phyloP scores from a whole-genome alignment of 352 stramenopile species.

The Thalassiosira delicatula region DNA sequence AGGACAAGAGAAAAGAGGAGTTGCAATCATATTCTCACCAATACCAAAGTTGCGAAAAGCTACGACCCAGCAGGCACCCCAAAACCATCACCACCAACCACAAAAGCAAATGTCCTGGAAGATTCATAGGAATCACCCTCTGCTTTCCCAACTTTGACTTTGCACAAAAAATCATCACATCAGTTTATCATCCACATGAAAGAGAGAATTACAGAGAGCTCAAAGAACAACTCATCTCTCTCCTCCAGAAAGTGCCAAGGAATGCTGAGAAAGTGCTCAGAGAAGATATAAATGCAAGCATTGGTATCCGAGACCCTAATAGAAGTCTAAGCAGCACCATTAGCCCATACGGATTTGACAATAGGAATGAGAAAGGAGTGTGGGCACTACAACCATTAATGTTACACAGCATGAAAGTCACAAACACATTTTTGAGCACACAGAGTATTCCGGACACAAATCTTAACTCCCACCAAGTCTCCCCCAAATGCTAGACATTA shows the following conservation, averaged over 20 bases:
- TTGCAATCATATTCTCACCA: conserved; percentile 29
- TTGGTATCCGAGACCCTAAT: conserved; percentile 5
- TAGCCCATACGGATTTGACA: conserved; percentile 15
- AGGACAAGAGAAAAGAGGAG: conserved; percentile 7
- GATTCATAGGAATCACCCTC: not conserved
- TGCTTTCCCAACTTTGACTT: not conserved
- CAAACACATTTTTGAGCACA: not conserved
- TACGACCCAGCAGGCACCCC: not conserved
- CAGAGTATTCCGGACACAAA: not conserved
- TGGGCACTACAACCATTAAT: not conserved
- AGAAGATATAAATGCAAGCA: conserved; percentile 14
- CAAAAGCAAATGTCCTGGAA: too few species aligned
- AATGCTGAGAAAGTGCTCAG: not conserved
- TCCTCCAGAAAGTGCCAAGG: not conserved
- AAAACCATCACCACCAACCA: not conserved
- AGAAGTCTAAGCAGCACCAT: not conserved
- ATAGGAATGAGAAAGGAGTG: conserved; percentile 21
- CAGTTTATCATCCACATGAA: conserved; percentile 21
- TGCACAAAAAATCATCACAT: not conserved
- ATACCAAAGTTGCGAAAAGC: conserved; percentile 6
- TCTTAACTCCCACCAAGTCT: not conserved
- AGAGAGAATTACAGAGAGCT: not conserved
- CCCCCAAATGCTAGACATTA: not conserved
- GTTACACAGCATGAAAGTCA: not conserved
- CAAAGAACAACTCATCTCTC: not conserved